Evolutionary conservation across 129 eudicot species (phyloP).

Genomic region (Mikania micrantha): DNA sequence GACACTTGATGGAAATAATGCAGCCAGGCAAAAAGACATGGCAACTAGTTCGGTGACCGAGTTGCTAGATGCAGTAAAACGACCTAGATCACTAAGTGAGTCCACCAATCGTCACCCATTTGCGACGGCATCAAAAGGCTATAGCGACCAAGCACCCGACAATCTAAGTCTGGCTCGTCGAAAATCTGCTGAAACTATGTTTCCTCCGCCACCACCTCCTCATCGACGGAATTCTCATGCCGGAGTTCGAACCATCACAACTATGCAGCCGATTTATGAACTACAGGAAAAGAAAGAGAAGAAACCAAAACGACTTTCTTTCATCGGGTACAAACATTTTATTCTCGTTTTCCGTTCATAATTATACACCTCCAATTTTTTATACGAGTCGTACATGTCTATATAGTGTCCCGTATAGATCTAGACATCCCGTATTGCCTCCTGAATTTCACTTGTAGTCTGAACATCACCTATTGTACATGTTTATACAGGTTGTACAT

Average conservation of each 20-base stretch:
- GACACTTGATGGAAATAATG: slow-evolving; percentile 9
- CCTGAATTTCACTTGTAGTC: too few species aligned
- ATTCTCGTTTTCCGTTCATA: too few species aligned
- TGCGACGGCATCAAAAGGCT: slow-evolving; percentile 30
- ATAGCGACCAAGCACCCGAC: slow-evolving; percentile 11
- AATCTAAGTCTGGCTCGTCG: slow-evolving; percentile 25
- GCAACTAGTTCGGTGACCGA: slow-evolving; percentile 71
- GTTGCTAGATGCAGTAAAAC: slow-evolving; percentile 74
- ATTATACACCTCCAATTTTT: too few species aligned
- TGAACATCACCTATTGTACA: too few species aligned
- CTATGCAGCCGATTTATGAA: slow-evolving; percentile 66
- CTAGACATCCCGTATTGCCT: too few species aligned
- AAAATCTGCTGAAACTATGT: slow-evolving; percentile 37
- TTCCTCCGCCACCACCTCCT: slow-evolving; percentile 37
- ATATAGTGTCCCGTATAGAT: too few species aligned
- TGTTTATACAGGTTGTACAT: too few species aligned
- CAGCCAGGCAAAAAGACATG: slow-evolving; percentile 89
- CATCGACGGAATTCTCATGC: slow-evolving; percentile 61
- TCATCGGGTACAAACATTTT: slow-evolving; percentile 55
- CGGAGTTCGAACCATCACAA: slow-evolving; percentile 36
- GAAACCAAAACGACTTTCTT: slow-evolving; percentile 54
- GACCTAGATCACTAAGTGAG: slow-evolving; percentile 81
- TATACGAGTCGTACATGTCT: too few species aligned
- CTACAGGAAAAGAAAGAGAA: slow-evolving; percentile 63
- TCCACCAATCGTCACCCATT: slow-evolving; percentile 56